Percentiles rank a stretch among this genome's conserved stretches.
Evolutionary conservation across 2,329 filamentous ascomycete species (phyloP).

Genomic region (Elsinoe batatas): DNA sequence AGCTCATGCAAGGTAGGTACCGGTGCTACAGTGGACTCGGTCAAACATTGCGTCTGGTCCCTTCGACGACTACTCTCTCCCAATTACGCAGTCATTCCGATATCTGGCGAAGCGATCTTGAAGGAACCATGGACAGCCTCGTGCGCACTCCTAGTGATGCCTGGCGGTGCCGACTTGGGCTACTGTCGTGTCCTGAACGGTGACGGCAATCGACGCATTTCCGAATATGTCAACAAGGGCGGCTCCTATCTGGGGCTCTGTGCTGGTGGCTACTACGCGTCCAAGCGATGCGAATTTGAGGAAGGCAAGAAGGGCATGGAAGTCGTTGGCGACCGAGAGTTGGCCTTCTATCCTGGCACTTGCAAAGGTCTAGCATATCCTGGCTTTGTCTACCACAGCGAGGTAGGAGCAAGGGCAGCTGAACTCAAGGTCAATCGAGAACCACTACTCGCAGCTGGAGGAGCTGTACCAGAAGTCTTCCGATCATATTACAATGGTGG

Average conservation of each 20-base stretch:
- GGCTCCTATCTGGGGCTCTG: conserved; percentile 86
- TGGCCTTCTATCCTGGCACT: conserved; percentile 77
- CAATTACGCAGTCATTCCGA: conserved; percentile 84
- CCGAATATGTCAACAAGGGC: conserved; percentile 74
- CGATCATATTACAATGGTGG: conserved; percentile 88
- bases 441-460: conserved; percentile 41
- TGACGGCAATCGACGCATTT: conserved; percentile 72
- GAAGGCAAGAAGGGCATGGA: conserved; percentile 71
- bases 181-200: conserved; percentile 87
- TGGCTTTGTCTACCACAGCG: conserved; percentile 84
- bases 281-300: conserved; percentile 77
- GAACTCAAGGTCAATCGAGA: conserved; percentile 54
- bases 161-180: conserved; percentile 85
- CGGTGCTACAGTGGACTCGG: conserved; percentile 78
- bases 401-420: conserved; percentile 68
- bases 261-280: conserved; percentile 88
- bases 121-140: conserved; percentile 85
- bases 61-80: conserved; percentile 77
- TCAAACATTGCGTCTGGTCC: conserved; percentile 79
- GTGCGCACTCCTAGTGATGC: conserved; percentile 82
- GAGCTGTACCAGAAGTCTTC: conserved; percentile 51
- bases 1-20: conserved; percentile 46
- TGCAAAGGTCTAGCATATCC: conserved; percentile 80
- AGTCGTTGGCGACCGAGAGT: conserved; percentile 73
- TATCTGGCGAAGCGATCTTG: conserved; percentile 66